phyloP scores from a whole-genome alignment of 192 early-diverging fungal species.

The Podila minutissima region DNA sequence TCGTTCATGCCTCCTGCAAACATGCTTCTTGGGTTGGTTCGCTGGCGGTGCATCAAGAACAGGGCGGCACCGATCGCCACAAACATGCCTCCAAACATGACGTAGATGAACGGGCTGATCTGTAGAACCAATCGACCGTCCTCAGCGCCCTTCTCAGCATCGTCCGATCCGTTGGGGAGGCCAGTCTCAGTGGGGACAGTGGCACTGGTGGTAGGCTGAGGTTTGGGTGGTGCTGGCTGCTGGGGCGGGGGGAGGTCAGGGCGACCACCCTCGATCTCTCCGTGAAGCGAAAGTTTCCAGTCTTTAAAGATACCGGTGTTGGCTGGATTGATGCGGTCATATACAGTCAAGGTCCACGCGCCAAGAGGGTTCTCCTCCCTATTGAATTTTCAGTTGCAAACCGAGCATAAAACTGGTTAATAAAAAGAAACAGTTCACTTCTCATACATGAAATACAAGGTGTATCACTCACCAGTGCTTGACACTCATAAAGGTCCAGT shows the following conservation, averaged over 20 bases:
- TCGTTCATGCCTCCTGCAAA: constrained; percentile 21
- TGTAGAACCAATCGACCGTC: not conserved
- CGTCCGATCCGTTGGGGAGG: constrained; percentile 1
- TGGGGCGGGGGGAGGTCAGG: not conserved
- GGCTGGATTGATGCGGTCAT: constrained; percentile 62
- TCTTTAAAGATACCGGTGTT: constrained; percentile 64
- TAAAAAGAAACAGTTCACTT: not conserved
- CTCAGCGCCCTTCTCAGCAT: not conserved
- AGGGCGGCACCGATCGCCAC: constrained; percentile 42
- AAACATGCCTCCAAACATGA: constrained; percentile 53
- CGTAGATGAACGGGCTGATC: constrained; percentile 43
- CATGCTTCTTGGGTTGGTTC: constrained; percentile 31
- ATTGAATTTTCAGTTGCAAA: not conserved
- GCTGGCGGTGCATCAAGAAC: constrained; percentile 47
- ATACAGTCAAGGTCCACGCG: constrained; percentile 77
- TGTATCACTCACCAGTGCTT: constrained; percentile 80
- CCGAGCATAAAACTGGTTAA: not conserved
- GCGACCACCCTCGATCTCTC: constrained; percentile 28
- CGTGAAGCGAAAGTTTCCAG: constrained; percentile 66
- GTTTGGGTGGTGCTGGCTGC: not conserved
- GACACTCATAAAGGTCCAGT: constrained; percentile 94
- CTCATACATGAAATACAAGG: not conserved
- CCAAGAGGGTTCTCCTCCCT: constrained; percentile 84
- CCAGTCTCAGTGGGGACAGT: constrained; percentile 22
- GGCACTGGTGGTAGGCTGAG: constrained; percentile 31